A percentile compares a stretch with the other conserved stretches of the same genome.
Evolutionary conservation across 176 grass and related monocot genomes (phyloP).

Genomic region (Puya raimondii): DNA sequence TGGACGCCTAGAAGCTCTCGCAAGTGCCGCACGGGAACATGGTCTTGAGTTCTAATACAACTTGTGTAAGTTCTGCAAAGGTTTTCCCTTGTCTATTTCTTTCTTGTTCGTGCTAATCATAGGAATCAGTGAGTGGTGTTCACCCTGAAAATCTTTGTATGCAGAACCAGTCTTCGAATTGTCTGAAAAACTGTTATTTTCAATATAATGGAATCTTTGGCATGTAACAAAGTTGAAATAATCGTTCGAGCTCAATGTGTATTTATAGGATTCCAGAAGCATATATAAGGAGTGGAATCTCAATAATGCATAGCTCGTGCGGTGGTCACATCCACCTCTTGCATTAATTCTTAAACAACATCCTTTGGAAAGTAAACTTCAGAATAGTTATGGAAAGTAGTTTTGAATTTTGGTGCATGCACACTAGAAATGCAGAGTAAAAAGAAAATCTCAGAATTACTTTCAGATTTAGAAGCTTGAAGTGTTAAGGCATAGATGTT

Average conservation of each 20-base stretch:
- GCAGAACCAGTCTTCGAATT: background rate
- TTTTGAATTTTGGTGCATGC: too few relatives aligned
- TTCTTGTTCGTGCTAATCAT: background rate
- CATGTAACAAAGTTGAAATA: too few relatives aligned
- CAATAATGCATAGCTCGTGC: too few relatives aligned
- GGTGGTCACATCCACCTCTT: too few relatives aligned
- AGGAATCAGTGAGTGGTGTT: background rate
- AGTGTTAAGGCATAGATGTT: background rate
- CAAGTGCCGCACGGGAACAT: constrained; percentile 70
- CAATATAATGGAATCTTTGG: background rate
- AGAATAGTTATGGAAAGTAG: too few relatives aligned
- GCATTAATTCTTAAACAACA: too few relatives aligned
- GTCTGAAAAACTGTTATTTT: background rate
- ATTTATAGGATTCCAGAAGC: too few relatives aligned
- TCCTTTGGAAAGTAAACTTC: too few relatives aligned
- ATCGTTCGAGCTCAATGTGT: too few relatives aligned
- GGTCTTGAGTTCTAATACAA: constrained; percentile 68
- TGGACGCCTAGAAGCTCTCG: constrained; percentile 76
- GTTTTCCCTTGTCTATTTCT: constrained; percentile 21
- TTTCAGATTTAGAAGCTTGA: background rate
- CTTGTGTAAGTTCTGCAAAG: constrained; percentile 20
- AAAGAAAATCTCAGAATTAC: background rate
- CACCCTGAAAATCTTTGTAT: background rate
- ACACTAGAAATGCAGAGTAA: too few relatives aligned
- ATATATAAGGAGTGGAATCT: too few relatives aligned